Base-by-base conservation (phyloP, 108 stramenopile genomes). In the Hondaea fermentalgiana region DNA sequence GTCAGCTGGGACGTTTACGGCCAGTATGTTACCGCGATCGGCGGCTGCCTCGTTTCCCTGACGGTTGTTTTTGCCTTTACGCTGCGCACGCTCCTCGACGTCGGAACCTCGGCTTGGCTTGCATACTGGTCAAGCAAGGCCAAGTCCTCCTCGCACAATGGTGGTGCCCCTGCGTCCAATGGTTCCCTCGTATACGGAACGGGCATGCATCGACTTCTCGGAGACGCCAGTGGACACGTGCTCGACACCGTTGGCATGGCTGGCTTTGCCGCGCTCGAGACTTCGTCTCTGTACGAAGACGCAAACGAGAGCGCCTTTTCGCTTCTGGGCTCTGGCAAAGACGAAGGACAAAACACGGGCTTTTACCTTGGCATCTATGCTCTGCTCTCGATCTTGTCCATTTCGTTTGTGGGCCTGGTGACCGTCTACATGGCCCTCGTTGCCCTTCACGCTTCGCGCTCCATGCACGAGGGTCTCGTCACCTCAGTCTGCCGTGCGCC, bases 21-120 rank as follows among this genome's bases (percentile, higher is more conserved):
- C 16, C 87, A 92, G 17, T 98, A 96, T 95, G 92, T 92, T 23
- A 89, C 89, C 87, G 96, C 96, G 14, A 94, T 95, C 43, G 98
- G 98, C 58, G 97, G 97, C 8, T 5, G 90, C 47, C 88, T 88
- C 55, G 71, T 93, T n/a, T 88, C 76, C 6, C 10, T 95, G n/a
- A 21, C 87, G 8, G 91, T 97, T 42, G 21, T 97, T 21, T 8
- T 94, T 0, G 88, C 90, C 51, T 97, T 95, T 88, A 88, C 87
- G 6, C 47, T 88, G 17, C 76, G 76, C 49, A 83, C 76, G 6
- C 43, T 17, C 51, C 45, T 83, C 16, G 76, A 83, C 4, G n/a
- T 4, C 28, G 76, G 76, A 8, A 83, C 76, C 45, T 83, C 76
- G 25, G 76, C 76, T 12, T 83, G 76, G 76, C 51, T 83, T 12